Evolutionary conservation across 169 alveolate genomes (phyloP).

Genomic region (Eimeria zaria): DNA sequence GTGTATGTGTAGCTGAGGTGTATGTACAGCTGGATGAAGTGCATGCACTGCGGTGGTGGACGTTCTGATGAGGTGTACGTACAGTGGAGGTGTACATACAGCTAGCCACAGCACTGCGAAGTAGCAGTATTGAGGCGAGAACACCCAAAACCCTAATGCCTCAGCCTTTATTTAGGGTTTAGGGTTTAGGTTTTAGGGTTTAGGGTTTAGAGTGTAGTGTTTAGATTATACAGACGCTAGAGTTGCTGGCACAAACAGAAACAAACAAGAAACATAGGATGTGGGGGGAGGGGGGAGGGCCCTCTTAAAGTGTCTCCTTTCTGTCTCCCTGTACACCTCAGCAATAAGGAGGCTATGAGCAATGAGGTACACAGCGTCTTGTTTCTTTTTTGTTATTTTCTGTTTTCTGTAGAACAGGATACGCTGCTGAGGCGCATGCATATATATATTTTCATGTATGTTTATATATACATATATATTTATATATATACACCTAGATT

Average conservation of each 20-base stretch:
- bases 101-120: not conserved
- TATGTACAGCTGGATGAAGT: not conserved
- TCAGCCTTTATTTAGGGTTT: not conserved
- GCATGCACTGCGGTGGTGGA: not conserved
- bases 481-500: not conserved
- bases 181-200: not conserved
- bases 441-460: not conserved
- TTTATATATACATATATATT: no score
- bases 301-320: not conserved
- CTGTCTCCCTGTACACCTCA: conserved; percentile 24
- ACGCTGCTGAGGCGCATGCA: not conserved
- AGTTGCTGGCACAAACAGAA: not conserved
- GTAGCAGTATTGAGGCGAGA: not conserved
- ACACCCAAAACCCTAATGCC: not conserved
- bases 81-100: conserved; percentile 6
- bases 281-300: not conserved
- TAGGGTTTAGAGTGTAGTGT: not conserved
- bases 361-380: not conserved
- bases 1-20: not conserved
- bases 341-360: not conserved
- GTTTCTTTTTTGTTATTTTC: not conserved
- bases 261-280: not conserved
- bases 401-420: not conserved
- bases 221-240: not conserved
- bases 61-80: not conserved